These are phyloP conservation scores for Scytalidium sp. DNA, from an alignment of 2,329 filamentous ascomycete genomes.

Conservation along the genomic window DNA sequence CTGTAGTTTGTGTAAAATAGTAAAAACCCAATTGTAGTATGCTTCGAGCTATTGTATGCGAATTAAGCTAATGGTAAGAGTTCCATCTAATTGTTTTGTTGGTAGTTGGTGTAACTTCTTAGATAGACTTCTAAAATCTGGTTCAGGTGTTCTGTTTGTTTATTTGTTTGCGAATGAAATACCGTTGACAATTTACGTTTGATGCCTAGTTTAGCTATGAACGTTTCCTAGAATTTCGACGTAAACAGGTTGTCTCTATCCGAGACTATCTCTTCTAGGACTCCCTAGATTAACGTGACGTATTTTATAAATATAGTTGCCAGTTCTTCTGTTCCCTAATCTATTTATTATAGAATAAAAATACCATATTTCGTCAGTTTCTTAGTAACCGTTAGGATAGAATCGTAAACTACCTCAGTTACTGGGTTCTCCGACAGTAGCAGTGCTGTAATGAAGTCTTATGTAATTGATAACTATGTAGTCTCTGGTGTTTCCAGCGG, in stretches of 20 bases:
- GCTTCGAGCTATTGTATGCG: slow-evolving; percentile 8
- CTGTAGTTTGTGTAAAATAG: too few species aligned
- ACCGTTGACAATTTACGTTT: slow-evolving; percentile 8
- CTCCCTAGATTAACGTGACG: slow-evolving; percentile 1
- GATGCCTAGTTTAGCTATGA: slow-evolving; percentile 5
- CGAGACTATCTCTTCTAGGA: slow-evolving; percentile 10
- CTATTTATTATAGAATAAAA: slow-evolving; percentile 2
- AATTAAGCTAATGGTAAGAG: slow-evolving; percentile 7
- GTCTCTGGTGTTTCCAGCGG: too few species aligned
- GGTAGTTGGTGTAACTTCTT: slow-evolving; percentile 6
- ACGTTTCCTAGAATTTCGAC: slow-evolving; percentile 9
- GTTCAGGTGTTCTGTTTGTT: slow-evolving; percentile 5
- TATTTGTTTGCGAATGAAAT: slow-evolving; percentile 9
- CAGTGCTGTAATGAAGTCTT: too few species aligned
- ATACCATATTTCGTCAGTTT: too few species aligned
- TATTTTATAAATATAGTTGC: slow-evolving; percentile 2
- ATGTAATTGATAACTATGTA: too few species aligned
- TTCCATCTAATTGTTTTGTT: slow-evolving; percentile 6
- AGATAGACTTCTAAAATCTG: slow-evolving; percentile 8
- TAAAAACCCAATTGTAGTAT: slow-evolving; percentile 8
- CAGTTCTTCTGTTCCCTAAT: neutral
- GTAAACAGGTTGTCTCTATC: slow-evolving; percentile 13
- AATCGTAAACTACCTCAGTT: too few species aligned
- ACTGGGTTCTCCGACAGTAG: too few species aligned
- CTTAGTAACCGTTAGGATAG: too few species aligned